These are phyloP conservation scores for Diacronema lutheri DNA, from an alignment of 78 protist species.

Conservation along the genomic window DNA sequence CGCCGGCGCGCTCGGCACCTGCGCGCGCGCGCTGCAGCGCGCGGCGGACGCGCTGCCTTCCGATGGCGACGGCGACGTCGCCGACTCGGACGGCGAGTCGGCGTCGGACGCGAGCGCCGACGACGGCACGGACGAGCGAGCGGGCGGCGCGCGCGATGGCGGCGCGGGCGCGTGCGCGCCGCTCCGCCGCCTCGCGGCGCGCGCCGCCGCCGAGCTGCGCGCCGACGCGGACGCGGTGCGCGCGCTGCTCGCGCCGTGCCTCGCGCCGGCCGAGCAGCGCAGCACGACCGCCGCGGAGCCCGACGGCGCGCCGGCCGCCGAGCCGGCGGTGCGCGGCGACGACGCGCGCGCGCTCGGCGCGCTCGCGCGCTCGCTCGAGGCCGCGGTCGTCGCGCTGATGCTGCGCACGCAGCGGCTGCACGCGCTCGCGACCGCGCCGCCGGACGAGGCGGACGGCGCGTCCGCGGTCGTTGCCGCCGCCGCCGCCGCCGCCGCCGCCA, in stretches of 20 bases:
- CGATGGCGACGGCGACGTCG: too few relatives aligned
- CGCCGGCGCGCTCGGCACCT: background rate
- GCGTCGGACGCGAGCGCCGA: background rate
- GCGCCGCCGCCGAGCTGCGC: background rate
- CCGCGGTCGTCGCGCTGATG: background rate
- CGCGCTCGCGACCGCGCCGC: too few relatives aligned
- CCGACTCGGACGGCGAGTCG: background rate
- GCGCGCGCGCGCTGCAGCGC: background rate
- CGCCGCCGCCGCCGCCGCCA: background rate
- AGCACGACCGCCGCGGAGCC: too few relatives aligned
- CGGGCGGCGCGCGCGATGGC: background rate
- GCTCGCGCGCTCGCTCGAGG: background rate
- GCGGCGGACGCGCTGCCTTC: too few relatives aligned
- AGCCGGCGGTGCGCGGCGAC: too few relatives aligned
- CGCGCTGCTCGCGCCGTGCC: too few relatives aligned
- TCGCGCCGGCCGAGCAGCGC: too few relatives aligned
- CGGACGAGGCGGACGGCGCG: background rate
- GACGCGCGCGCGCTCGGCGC: background rate
- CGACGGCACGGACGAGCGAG: background rate
- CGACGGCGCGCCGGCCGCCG: too few relatives aligned
- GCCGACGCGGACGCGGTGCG: background rate
- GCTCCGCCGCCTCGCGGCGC: background rate
- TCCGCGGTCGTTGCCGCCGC: background rate
- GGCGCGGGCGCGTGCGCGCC: background rate
- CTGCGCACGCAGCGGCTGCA: background rate